Evolutionary conservation across 345 rosid species (phyloP).

Genomic region (Eucalyptus guilfoylei): DNA sequence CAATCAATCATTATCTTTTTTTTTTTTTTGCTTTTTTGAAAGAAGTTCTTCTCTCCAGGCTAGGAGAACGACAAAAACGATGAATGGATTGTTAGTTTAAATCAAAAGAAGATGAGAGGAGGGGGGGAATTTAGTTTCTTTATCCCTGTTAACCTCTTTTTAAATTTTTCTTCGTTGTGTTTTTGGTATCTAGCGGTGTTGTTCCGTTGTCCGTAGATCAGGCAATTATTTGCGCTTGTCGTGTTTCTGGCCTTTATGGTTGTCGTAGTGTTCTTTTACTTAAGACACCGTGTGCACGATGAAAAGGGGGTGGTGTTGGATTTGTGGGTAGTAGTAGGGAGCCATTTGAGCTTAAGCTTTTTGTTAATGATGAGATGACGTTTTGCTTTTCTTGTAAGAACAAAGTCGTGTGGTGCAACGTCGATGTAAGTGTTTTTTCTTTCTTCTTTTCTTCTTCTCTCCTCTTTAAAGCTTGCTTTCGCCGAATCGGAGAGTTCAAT

Average conservation of each 20-base stretch:
- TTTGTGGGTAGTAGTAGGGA: not conserved
- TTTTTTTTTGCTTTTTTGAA: not conserved
- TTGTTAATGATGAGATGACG: not conserved
- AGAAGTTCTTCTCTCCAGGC: not conserved
- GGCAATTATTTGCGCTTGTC: not conserved
- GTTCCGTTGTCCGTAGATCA: not conserved
- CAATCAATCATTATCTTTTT: not conserved
- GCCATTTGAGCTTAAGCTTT: not conserved
- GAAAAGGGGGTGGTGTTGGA: not conserved
- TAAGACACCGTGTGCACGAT: not conserved
- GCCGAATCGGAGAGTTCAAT: not conserved
- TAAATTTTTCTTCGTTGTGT: not conserved
- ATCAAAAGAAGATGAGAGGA: not conserved
- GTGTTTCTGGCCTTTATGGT: not conserved
- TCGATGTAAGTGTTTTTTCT: not conserved
- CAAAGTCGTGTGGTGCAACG: not conserved
- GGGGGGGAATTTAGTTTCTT: not conserved
- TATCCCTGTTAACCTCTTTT: not conserved
- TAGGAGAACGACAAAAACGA: not conserved
- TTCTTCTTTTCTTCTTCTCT: not conserved
- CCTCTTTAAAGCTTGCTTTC: not conserved
- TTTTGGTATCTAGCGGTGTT: not conserved
- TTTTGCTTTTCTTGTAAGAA: not conserved
- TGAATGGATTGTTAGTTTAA: not conserved
- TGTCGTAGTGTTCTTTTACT: not conserved